Evolutionary conservation across 306 rosid species (phyloP), one percentile per base, ranked within the genome.

Genomic region (Prunus mira): DNA sequence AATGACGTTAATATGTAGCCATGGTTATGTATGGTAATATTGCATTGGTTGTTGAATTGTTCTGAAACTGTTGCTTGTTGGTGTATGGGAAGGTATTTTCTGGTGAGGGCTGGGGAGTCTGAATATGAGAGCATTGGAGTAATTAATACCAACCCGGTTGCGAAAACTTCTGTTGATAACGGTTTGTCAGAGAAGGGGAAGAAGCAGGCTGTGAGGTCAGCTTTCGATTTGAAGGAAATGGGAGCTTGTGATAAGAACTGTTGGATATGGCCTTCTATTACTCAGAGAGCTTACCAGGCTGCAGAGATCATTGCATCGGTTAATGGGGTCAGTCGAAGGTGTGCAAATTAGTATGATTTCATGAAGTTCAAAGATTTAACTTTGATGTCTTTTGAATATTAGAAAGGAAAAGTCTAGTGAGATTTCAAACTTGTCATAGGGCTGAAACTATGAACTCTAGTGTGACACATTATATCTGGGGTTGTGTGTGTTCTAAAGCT

Each of bases 221-320:
- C 97, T 80, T 90, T 88, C 66, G 91, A 90, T 54, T 85, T 95
- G 79, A 89, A 90, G 84, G 87, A 85, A 78, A 85, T 84, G 92
- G 96, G 87, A 17, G 93, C 97, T n/a, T 95, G 97, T 90, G 97
- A 85, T 4, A 86, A 71, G 9, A 85, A 84, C 75, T 92, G 98
- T 79, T 95, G 98, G 97, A 95, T 92, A 5, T 95, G 98, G 98
- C 90, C 98, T 80, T 95, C 97, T 41, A 95, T 95, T 6, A 95
- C 98, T 75, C 98, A 92, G 81, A 88, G 97, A 82, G 98, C 97
- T 86, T 95, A 95, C 72, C 93, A 92, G 64, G 82, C 97, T 14
- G 98, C 98, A 15, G 98, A 95, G 87, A 90, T 92, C 52, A 92
- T 95, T 70, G 97, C 97, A 38, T 82, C 93, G 4, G 84, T 90